phyloP scores from a whole-genome alignment of 179 eudicot genomes.

The Beta lomatogona region DNA sequence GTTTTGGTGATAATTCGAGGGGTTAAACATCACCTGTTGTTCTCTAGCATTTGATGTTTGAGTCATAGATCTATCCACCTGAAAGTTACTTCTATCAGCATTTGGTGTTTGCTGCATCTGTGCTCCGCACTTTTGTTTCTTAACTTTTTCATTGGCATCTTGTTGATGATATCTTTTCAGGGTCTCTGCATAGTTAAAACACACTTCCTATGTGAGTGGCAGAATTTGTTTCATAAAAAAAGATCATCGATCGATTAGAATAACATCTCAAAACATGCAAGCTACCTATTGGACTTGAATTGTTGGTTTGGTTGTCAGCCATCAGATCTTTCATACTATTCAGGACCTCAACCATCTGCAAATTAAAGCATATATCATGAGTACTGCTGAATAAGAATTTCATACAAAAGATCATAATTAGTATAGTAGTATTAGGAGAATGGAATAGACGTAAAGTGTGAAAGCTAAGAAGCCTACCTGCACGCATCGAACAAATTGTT shows the following conservation, averaged over 20 bases:
- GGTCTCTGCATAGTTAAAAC: constrained; percentile 31
- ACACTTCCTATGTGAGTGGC: background rate
- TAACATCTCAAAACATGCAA: background rate
- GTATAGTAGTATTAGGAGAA: background rate
- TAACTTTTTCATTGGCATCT: constrained; percentile 9
- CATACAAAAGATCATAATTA: background rate
- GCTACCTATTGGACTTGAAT: constrained; percentile 60
- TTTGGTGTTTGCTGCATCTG: constrained; percentile 43
- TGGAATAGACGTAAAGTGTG: no score
- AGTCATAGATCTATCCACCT: constrained; percentile 37
- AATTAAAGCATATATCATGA: background rate
- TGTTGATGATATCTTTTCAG: constrained; percentile 26
- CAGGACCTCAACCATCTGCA: constrained; percentile 50
- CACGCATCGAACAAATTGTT: constrained; percentile 41
- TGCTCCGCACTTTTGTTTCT: constrained; percentile 24
- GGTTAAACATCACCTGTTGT: background rate
- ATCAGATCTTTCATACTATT: constrained; percentile 60
- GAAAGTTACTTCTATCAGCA: constrained; percentile 27
- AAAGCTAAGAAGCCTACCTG: constrained; percentile 41
- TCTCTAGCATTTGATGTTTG: constrained; percentile 31
- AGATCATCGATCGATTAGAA: background rate
- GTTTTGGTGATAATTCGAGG: constrained; percentile 10
- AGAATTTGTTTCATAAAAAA: no score
- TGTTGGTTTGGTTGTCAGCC: constrained; percentile 33
- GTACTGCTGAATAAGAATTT: background rate